Evolutionary conservation across 75 land plant species (phyloP).

Genomic region (Isoetes taiwanensis): DNA sequence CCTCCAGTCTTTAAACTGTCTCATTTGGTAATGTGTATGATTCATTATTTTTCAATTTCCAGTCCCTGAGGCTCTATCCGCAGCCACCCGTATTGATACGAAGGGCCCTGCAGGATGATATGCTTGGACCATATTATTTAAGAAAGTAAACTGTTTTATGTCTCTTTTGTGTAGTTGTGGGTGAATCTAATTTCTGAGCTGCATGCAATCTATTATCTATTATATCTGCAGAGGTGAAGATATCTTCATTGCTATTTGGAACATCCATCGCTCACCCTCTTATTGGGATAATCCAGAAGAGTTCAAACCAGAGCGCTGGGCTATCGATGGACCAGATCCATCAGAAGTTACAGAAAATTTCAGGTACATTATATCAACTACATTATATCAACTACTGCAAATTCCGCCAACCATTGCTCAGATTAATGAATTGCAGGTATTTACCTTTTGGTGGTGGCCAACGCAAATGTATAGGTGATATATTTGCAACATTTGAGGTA

Average conservation of each 20-base stretch:
- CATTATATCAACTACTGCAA: no score
- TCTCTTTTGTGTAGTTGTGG: background rate
- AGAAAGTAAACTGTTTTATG: conserved; percentile 31
- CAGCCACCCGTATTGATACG: conserved; percentile 95
- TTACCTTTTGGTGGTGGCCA: conserved; percentile 96
- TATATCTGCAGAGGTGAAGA: conserved; percentile 96
- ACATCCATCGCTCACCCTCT: conserved; percentile 57
- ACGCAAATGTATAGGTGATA: conserved; percentile 88
- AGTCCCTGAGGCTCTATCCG: conserved; percentile 90
- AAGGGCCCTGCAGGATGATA: conserved; percentile 62
- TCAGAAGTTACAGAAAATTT: conserved; percentile 67
- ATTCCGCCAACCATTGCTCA: no score
- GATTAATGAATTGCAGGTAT: conserved; percentile 55
- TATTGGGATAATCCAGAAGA: conserved; percentile 73
- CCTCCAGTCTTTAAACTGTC: background rate
- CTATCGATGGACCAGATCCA: conserved; percentile 80
- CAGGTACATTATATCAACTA: conserved; percentile 51
- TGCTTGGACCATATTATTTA: conserved; percentile 64
- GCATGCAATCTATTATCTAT: no score
- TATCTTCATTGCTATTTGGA: conserved; percentile 92
- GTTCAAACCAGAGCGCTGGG: conserved; percentile 94
- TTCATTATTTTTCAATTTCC: conserved; percentile 13
- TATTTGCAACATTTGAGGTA: conserved; percentile 98
- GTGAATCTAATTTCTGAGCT: background rate
- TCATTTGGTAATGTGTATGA: background rate